Base-by-base conservation (phyloP, 495 filamentous ascomycete genomes). In the Lineolata rhizophorae region DNA sequence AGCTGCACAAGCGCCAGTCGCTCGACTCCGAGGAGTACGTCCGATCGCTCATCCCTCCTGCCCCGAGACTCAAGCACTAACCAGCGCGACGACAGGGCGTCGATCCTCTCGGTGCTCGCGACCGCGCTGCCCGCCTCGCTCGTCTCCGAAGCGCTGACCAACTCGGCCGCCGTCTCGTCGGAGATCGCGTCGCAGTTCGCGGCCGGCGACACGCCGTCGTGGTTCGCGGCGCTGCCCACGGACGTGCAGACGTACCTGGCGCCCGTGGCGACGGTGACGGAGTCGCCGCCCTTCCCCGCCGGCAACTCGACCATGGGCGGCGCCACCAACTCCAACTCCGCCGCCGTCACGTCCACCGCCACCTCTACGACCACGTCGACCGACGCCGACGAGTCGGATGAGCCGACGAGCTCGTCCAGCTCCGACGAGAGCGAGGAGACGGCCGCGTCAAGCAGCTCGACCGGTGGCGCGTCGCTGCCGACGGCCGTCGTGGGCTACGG, bases 401-500 rank as follows among this genome's bases (percentile, higher is more conserved):
- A n/a, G n/a, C n/a, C n/a, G n/a, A n/a, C n/a, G n/a, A 14, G 32
- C 27, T 35, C 32, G 32, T 27, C 33, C 27, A 24, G 42, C 9
- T 40, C 27, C 4, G 20, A 10, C 26, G 24, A 15, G 6, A 29
- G 21, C 6, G 20, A 11, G 9, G 6, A 30, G 18, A 33, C 21
- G 18, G n/a, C 30, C 3, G 31, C 37, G n/a, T 41, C 37, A 11
- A 26, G 20, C 10, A 12, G 9, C n/a, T 51, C 50, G 1, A 36
- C 31, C 2, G 44, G 22, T 30, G 46, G 35, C 29, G 52, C 49
- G 2, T 21, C 52, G 5, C 20, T 44, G 22, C 49, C 47, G 1
- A 49, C 49, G 15, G 51, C 43, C 20, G 37, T 49, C 13, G 24
- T 52, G 21, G 52, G 51, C 27, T 38, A 35, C 6, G 52, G 49